phyloP scores from a whole-genome alignment of 2,329 filamentous ascomycete species.

The Verticillium nonalfalfae region DNA sequence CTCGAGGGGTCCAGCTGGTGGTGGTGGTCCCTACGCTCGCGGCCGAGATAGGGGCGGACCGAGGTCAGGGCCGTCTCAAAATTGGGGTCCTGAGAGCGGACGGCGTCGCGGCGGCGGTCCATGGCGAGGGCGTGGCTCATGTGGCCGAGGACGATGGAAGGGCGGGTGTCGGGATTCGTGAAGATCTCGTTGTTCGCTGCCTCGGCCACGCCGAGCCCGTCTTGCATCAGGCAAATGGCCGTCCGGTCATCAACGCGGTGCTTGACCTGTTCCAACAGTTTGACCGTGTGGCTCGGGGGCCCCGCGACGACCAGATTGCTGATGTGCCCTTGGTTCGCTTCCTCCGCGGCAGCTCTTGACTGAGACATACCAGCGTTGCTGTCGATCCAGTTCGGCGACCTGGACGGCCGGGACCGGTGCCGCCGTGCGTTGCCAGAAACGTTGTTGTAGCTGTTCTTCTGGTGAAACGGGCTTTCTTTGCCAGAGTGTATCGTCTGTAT shows the following conservation, averaged over 20 bases:
- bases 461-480: background rate
- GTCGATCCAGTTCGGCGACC: background rate
- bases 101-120: conserved; percentile 29
- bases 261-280: conserved; percentile 52
- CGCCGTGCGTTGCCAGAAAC: conserved; percentile 8
- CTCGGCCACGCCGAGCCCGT: conserved; percentile 81
- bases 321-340: conserved; percentile 45
- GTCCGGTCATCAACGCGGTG: conserved; percentile 63
- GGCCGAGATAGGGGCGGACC: conserved; percentile 10
- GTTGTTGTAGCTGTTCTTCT: conserved; percentile 4
- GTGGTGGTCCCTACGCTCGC: conserved; percentile 1
- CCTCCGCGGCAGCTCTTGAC: background rate
- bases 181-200: conserved; percentile 68
- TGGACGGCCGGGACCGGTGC: background rate
- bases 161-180: conserved; percentile 54
- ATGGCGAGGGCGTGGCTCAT: conserved; percentile 40
- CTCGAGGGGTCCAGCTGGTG: conserved; percentile 8
- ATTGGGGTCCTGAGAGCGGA: conserved; percentile 27
- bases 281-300: conserved; percentile 42
- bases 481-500: conserved; percentile 24
- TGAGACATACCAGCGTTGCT: conserved; percentile 1
- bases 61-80: conserved; percentile 25
- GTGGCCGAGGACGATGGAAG: conserved; percentile 70
- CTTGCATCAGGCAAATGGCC: conserved; percentile 70
- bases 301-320: conserved; percentile 66